These are phyloP conservation scores for Mycena citricolor DNA, from an alignment of 1,284 basidiomycete species.

Conservation along the genomic window DNA sequence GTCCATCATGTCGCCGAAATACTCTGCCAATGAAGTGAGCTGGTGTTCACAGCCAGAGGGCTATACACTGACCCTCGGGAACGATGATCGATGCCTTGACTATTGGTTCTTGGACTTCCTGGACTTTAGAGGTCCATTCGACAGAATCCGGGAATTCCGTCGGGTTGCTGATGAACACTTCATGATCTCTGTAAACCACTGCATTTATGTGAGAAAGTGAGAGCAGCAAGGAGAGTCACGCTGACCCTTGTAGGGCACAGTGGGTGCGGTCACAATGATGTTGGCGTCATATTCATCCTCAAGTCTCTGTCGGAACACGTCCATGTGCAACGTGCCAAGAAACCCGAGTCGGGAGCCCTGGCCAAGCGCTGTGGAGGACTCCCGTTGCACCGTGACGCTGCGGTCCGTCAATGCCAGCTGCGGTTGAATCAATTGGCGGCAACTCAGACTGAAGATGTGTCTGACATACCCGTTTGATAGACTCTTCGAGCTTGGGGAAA, in stretches of 20 bases:
- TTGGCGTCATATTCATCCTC: slow-evolving; percentile 96
- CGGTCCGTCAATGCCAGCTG: slow-evolving; percentile 86
- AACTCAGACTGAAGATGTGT: slow-evolving; percentile 7
- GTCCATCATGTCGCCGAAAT: slow-evolving; percentile 91
- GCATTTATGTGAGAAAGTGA: slow-evolving; percentile 14
- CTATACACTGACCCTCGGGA: slow-evolving; percentile 68
- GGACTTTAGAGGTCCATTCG: slow-evolving; percentile 63
- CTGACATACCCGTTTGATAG: slow-evolving; percentile 77
- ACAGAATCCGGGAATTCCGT: slow-evolving; percentile 86
- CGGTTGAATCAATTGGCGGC: slow-evolving; percentile 20
- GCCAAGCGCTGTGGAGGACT: slow-evolving; percentile 91
- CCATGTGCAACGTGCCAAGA: slow-evolving; percentile 95
- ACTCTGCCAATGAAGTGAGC: slow-evolving; percentile 44
- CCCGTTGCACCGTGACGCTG: slow-evolving; percentile 88
- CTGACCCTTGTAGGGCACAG: slow-evolving; percentile 84
- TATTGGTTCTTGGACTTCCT: slow-evolving; percentile 84
- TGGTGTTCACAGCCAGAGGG: slow-evolving; percentile 2
- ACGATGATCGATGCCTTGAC: slow-evolving; percentile 91
- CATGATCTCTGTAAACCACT: slow-evolving; percentile 77
- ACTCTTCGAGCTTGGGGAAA: slow-evolving; percentile 94
- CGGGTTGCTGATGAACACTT: slow-evolving; percentile 82
- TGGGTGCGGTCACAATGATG: slow-evolving; percentile 90
- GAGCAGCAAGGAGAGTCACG: slow-evolving; percentile 8
- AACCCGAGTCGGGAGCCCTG: slow-evolving; percentile 96
- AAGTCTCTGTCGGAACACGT: slow-evolving; percentile 92